A percentile compares a stretch with the other conserved stretches of the same genome.
Conservation (phyloP, 2,329 filamentous ascomycete species). For the Cladosporium sp. region DNA sequence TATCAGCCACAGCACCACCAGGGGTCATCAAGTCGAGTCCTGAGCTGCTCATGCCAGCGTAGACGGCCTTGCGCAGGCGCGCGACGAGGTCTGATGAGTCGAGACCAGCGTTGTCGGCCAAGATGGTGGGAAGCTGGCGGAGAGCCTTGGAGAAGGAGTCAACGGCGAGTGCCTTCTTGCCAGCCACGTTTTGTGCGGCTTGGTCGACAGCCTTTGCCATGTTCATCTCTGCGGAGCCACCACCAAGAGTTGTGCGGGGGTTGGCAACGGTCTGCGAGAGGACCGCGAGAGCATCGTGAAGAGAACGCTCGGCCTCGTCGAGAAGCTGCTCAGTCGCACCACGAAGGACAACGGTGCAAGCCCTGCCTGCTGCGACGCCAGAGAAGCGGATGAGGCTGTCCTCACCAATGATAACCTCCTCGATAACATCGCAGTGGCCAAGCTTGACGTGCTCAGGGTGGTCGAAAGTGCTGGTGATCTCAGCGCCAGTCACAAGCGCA, state of each 20-base stretch:
- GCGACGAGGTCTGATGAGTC: slow-evolving; percentile 94
- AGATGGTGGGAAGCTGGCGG: slow-evolving; percentile 89
- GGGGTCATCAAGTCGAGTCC: slow-evolving; percentile 86
- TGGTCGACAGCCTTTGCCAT: slow-evolving; percentile 98
- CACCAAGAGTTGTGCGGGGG: slow-evolving; percentile 89
- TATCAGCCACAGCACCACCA: slow-evolving; percentile 89
- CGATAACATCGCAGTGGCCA: slow-evolving; percentile 90
- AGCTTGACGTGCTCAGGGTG: slow-evolving; percentile 97
- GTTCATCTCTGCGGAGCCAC: slow-evolving; percentile 96
- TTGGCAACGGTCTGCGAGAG: slow-evolving; percentile 95
- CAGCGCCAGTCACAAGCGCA: slow-evolving; percentile 91
- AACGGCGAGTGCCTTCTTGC: slow-evolving; percentile 94
- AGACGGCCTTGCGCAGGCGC: slow-evolving; percentile 87
- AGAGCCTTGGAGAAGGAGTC: slow-evolving; percentile 85
- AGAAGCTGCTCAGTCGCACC: slow-evolving; percentile 96
- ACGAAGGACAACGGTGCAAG: slow-evolving; percentile 94
- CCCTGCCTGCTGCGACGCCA: slow-evolving; percentile 87
- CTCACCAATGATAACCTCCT: slow-evolving; percentile 97
- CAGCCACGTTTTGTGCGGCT: slow-evolving; percentile 87
- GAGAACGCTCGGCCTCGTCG: slow-evolving; percentile 91
- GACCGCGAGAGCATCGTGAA: slow-evolving; percentile 94
- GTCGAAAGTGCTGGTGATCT: slow-evolving; percentile 97
- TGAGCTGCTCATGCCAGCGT: slow-evolving; percentile 89
- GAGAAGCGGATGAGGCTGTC: slow-evolving; percentile 98
- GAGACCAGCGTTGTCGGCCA: slow-evolving; percentile 95